phyloP scores from a whole-genome alignment of 2,329 filamentous ascomycete genomes.

The Raffaelea ambrosiae region DNA sequence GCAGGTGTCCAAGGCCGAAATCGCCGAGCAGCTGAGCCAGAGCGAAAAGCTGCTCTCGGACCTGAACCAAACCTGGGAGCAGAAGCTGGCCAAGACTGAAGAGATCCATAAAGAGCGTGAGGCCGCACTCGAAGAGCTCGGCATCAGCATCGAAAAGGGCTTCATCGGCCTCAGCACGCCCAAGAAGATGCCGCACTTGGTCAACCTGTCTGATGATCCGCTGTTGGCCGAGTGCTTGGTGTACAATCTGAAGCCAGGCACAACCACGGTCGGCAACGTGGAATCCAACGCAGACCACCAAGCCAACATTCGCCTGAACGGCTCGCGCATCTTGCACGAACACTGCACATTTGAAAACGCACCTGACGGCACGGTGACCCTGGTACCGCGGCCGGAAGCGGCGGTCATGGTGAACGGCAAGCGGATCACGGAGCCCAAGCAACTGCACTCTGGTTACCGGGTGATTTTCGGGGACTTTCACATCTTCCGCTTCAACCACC shows the following conservation, averaged over 20 bases:
- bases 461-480: constrained; percentile 97
- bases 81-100: constrained; percentile 91
- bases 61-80: constrained; percentile 97
- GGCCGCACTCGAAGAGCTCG: constrained; percentile 86
- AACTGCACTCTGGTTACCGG: constrained; percentile 84
- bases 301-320: constrained; percentile 88
- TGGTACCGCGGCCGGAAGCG: constrained; percentile 83
- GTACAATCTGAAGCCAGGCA: constrained; percentile 95
- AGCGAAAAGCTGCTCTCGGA: constrained; percentile 95
- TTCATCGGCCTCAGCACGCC: constrained; percentile 92
- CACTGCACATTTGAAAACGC: constrained; percentile 90
- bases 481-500: constrained; percentile 97
- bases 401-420: constrained; percentile 97
- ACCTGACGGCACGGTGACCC: constrained; percentile 81
- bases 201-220: constrained; percentile 93
- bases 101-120: constrained; percentile 97
- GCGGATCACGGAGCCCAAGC: constrained; percentile 75
- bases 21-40: constrained; percentile 90
- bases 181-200: constrained; percentile 98
- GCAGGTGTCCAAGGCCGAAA: constrained; percentile 96
- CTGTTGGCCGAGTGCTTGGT: constrained; percentile 91
- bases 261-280: constrained; percentile 88
- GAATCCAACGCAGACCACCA: constrained; percentile 67
- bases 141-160: constrained; percentile 98
- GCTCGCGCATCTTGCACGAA: constrained; percentile 82